Conservation (phyloP, 768 basidiomycete species). For the Mrakia gelida region DNA sequence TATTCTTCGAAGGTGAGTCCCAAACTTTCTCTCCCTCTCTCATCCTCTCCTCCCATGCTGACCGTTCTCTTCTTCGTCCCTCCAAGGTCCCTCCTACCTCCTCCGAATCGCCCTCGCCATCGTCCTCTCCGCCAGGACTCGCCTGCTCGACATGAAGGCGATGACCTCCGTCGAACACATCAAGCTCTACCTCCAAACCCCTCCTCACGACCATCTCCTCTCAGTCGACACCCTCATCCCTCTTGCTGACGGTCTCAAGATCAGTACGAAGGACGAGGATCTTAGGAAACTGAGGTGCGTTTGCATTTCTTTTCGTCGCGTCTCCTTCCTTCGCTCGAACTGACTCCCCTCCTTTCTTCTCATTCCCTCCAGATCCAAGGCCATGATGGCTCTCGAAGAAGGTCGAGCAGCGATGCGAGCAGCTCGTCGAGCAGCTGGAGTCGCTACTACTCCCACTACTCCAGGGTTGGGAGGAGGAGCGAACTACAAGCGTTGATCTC, state of each 20-base stretch:
- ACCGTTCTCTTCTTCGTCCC: neutral
- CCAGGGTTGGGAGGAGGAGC: neutral
- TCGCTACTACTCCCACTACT: neutral
- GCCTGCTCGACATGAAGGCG: constrained; percentile 9
- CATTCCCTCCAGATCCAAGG: neutral
- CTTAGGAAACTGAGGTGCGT: constrained; percentile 14
- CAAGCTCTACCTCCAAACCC: constrained; percentile 12
- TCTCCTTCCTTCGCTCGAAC: neutral
- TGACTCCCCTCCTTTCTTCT: neutral
- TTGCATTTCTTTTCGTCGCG: neutral
- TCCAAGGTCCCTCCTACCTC: constrained; percentile 23
- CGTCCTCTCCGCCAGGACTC: neutral
- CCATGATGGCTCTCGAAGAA: constrained; percentile 14
- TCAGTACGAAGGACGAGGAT: constrained; percentile 25
- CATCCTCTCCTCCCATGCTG: too few relatives aligned
- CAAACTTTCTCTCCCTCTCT: neutral
- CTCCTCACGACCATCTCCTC: constrained; percentile 24
- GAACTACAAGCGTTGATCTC: neutral
- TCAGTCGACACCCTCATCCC: constrained; percentile 18
- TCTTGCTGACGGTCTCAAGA: constrained; percentile 13
- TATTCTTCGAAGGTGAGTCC: constrained; percentile 24
- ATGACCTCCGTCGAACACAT: constrained; percentile 2
- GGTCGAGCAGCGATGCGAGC: neutral
- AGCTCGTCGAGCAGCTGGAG: neutral
- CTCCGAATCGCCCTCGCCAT: constrained; percentile 27